Evolutionary conservation across 768 basidiomycete genomes (phyloP).

Genomic region (Boletus speciosus): DNA sequence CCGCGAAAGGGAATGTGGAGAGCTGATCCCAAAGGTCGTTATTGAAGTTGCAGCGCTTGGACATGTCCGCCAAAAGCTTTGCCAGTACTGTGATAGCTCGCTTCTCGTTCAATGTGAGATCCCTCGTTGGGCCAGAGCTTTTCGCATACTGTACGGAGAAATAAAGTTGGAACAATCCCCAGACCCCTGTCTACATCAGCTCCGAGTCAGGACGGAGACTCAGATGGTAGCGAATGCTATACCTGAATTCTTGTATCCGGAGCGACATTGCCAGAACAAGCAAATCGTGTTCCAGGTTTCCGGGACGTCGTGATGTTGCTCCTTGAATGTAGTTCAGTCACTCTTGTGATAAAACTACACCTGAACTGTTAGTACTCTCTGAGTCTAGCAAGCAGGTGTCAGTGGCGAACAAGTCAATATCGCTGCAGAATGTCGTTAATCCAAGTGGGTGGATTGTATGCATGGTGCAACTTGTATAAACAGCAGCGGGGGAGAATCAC

Average conservation of each 20-base stretch:
- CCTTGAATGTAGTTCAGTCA: neutral
- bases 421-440: neutral
- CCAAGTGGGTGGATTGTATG: slow-evolving; percentile 6
- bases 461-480: neutral
- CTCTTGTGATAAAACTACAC: neutral
- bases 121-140: too few relatives aligned
- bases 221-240: neutral
- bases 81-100: too few relatives aligned
- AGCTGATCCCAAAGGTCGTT: too few relatives aligned
- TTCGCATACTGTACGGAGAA: too few relatives aligned
- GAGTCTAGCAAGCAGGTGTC: neutral
- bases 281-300: neutral
- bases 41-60: too few relatives aligned
- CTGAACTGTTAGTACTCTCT: neutral
- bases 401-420: neutral
- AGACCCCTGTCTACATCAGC: neutral
- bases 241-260: neutral
- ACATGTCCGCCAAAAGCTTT: too few relatives aligned
- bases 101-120: too few relatives aligned
- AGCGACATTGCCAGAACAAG: neutral
- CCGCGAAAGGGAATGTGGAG: too few relatives aligned
- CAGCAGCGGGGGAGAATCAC: neutral
- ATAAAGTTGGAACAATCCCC: too few relatives aligned
- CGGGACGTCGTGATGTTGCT: neutral
- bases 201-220: neutral